phyloP scores from a whole-genome alignment of 2,329 filamentous ascomycete species.

The Byssothecium circinans region DNA sequence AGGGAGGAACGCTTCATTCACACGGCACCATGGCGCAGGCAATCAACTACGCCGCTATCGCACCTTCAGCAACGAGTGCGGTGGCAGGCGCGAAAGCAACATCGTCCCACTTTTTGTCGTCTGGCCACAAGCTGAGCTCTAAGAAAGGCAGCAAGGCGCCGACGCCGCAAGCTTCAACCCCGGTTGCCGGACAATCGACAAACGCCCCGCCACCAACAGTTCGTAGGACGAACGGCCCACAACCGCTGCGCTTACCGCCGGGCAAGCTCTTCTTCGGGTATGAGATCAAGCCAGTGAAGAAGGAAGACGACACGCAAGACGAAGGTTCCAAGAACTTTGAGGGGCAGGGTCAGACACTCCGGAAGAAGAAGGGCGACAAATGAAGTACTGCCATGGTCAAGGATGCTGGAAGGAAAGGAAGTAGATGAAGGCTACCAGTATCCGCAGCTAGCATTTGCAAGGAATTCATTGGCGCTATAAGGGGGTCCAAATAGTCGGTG shows the following conservation, averaged over 20 bases:
- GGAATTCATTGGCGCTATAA: conserved; percentile 31
- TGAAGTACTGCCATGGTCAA: conserved; percentile 11
- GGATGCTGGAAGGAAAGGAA: background rate
- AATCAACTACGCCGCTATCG: conserved; percentile 95
- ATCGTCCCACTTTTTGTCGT: conserved; percentile 76
- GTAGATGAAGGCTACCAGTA: background rate
- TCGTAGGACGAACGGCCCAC: conserved; percentile 71
- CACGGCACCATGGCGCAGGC: conserved; percentile 95
- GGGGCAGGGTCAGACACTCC: conserved; percentile 80
- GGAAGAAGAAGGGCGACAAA: conserved; percentile 68
- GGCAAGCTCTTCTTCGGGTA: conserved; percentile 98
- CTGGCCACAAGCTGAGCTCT: conserved; percentile 77
- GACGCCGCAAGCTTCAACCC: conserved; percentile 62
- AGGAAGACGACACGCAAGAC: conserved; percentile 68
- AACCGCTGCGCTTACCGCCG: conserved; percentile 78
- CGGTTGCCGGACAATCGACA: conserved; percentile 60
- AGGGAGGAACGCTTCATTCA: conserved; percentile 74
- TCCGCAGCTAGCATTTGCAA: conserved; percentile 5
- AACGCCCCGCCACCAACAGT: conserved; percentile 46
- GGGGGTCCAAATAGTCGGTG: conserved; percentile 13
- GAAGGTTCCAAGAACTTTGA: conserved; percentile 68
- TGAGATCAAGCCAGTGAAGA: conserved; percentile 83
- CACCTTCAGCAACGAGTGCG: conserved; percentile 70
- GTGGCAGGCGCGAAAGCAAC: conserved; percentile 63
- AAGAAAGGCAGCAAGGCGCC: conserved; percentile 79